These are phyloP conservation scores for Stropharia rugosoannulata DNA, from an alignment of 768 basidiomycete species.

Conservation along the genomic window DNA sequence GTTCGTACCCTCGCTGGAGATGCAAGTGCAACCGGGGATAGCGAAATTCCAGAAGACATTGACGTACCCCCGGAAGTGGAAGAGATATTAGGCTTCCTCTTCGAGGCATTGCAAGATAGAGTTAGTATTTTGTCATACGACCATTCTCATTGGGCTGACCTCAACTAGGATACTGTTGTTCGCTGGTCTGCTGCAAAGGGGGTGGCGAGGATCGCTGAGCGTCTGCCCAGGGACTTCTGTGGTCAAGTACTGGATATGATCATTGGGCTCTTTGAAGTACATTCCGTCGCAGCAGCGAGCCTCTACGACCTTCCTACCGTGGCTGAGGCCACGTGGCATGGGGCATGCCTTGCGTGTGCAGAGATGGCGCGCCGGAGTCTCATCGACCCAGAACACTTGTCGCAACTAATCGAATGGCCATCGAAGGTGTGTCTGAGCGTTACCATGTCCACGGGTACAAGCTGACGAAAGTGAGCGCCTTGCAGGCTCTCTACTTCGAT, in stretches of 20 bases:
- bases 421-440: conserved; percentile 56
- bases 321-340: conserved; percentile 93
- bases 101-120: conserved; percentile 77
- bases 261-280: conserved; percentile 73
- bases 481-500: conserved; percentile 88
- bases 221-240: conserved; percentile 73
- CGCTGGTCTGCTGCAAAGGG: conserved; percentile 96
- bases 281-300: conserved; percentile 61
- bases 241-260: conserved; percentile 83
- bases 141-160: neutral
- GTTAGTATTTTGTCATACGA: conserved; percentile 39
- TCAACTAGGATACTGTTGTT: conserved; percentile 82
- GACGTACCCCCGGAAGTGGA: conserved; percentile 85
- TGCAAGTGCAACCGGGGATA: conserved; percentile 11
- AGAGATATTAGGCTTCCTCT: conserved; percentile 64
- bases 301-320: conserved; percentile 72
- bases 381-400: conserved; percentile 54
- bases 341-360: conserved; percentile 87
- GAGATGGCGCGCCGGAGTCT: conserved; percentile 88
- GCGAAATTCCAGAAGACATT: conserved; percentile 20
- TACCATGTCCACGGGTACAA: conserved; percentile 1
- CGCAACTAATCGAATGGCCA: conserved; percentile 73
- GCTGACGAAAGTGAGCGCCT: conserved; percentile 1
- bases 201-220: conserved; percentile 78
- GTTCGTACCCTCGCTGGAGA: conserved; percentile 31